phyloP scores from a whole-genome alignment of 2,329 filamentous ascomycete species.

The Nemania sp. region DNA sequence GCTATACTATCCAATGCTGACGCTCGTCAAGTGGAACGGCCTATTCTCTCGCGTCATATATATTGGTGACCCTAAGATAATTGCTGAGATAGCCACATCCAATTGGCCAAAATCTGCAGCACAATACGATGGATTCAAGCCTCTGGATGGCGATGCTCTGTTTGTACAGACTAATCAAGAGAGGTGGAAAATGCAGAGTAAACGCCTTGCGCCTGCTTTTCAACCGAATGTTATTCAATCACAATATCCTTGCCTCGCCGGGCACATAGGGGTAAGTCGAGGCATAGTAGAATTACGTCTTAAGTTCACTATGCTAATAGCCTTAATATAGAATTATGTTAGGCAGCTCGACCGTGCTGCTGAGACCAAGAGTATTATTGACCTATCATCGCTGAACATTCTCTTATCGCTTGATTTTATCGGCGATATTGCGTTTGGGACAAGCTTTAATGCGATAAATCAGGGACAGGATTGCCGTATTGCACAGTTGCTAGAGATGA shows the following conservation, averaged over 20 bases:
- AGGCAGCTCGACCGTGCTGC: slow-evolving; percentile 17
- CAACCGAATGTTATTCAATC: slow-evolving; percentile 18
- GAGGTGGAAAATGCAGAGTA: slow-evolving; percentile 23
- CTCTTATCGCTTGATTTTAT: slow-evolving; percentile 24
- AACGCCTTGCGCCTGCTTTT: slow-evolving; percentile 20
- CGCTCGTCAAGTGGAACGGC: slow-evolving; percentile 17
- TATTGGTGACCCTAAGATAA: slow-evolving; percentile 17
- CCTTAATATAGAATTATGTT: slow-evolving; percentile 9
- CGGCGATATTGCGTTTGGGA: slow-evolving; percentile 23
- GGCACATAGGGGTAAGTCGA: slow-evolving; percentile 14
- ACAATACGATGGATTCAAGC: slow-evolving; percentile 21
- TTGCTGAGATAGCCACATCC: slow-evolving; percentile 19
- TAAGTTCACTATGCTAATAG: neutral
- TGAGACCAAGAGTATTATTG: slow-evolving; percentile 1
- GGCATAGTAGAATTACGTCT: too few relatives aligned
- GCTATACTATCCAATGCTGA: neutral
- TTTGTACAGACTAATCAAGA: slow-evolving; percentile 20
- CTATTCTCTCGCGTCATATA: slow-evolving; percentile 22
- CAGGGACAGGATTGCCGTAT: slow-evolving; percentile 20
- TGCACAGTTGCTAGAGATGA: slow-evolving; percentile 24
- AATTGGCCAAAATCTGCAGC: slow-evolving; percentile 21
- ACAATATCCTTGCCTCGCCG: slow-evolving; percentile 17
- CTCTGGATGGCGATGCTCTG: slow-evolving; percentile 21
- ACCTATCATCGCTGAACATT: slow-evolving; percentile 20
- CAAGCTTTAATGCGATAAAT: slow-evolving; percentile 22